These are phyloP conservation scores for Lactarius trivialis DNA, from an alignment of 768 basidiomycete genomes.

Conservation along the genomic window DNA sequence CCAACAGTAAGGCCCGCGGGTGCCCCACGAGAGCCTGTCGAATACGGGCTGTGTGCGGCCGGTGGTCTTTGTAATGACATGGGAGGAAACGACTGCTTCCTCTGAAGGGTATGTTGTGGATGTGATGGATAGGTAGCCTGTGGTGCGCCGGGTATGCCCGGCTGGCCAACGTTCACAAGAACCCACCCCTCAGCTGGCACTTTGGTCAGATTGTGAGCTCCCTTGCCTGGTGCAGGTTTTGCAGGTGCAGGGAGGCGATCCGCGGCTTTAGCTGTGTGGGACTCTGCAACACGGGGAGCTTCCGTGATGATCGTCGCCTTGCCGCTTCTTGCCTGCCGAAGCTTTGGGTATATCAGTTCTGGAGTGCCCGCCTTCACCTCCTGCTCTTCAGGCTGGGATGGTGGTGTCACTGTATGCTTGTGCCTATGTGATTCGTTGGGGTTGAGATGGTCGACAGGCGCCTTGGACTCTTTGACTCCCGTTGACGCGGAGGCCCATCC, in stretches of 20 bases:
- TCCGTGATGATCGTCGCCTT: conserved; percentile 56
- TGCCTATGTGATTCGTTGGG: not conserved
- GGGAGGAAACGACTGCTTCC: conserved; percentile 16
- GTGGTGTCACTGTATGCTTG: not conserved
- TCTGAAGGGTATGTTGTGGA: not conserved
- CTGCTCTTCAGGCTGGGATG: conserved; percentile 7
- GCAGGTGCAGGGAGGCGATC: conserved; percentile 1
- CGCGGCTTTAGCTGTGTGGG: not conserved
- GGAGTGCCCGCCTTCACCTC: conserved; percentile 47
- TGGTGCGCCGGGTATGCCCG: conserved; percentile 24
- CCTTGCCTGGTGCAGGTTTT: not conserved
- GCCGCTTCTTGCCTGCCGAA: conserved; percentile 46
- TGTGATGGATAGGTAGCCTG: not conserved
- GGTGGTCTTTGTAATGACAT: not conserved
- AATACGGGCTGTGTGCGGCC: not conserved
- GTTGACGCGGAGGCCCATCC: conserved; percentile 25
- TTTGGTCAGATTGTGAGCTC: conserved; percentile 16
- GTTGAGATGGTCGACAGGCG: not conserved
- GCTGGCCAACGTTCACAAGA: conserved; percentile 49
- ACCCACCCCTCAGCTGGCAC: conserved; percentile 55
- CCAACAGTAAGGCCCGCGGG: conserved; percentile 11
- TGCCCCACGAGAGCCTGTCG: conserved; percentile 5
- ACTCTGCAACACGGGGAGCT: conserved; percentile 30
- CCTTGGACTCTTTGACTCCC: not conserved
- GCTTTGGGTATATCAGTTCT: conserved; percentile 40